A percentile compares a stretch with the other conserved stretches of the same genome.
phyloP scores from a whole-genome alignment of 2,329 filamentous ascomycete genomes.

The Samsoniella hepiali region DNA sequence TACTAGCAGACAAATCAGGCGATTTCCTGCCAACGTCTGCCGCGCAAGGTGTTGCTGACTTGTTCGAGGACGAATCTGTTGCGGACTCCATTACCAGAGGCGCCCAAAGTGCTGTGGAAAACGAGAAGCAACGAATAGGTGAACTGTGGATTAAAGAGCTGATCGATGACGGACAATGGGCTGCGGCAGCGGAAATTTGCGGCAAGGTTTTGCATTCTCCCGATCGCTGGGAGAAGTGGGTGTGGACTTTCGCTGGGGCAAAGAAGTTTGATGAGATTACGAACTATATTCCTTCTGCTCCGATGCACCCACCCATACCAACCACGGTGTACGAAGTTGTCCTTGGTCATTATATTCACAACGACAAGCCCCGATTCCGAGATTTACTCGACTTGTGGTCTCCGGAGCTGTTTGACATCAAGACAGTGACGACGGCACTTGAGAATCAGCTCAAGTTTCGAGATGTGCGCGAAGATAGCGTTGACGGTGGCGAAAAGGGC shows the following conservation, averaged over 20 bases:
- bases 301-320: constrained; percentile 75
- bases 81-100: constrained; percentile 57
- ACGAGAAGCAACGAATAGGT: constrained; percentile 86
- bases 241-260: constrained; percentile 84
- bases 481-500: constrained; percentile 69
- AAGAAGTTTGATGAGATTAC: constrained; percentile 88
- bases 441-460: constrained; percentile 77
- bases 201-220: constrained; percentile 78
- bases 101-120: constrained; percentile 66
- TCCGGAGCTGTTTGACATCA: constrained; percentile 76
- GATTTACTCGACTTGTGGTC: constrained; percentile 82
- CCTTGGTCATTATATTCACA: constrained; percentile 81
- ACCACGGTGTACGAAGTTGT: constrained; percentile 84
- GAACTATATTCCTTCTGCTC: constrained; percentile 72
- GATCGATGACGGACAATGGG: constrained; percentile 72
- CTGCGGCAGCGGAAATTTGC: constrained; percentile 72
- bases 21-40: constrained; percentile 30
- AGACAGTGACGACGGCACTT: constrained; percentile 71
- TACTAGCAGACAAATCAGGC: constrained; percentile 45
- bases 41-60: constrained; percentile 52
- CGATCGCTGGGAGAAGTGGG: constrained; percentile 90
- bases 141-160: constrained; percentile 92
- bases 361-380: constrained; percentile 70
- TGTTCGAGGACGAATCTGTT: constrained; percentile 65
- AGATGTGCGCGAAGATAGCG: constrained; percentile 70